These are phyloP conservation scores for Xylaria scruposa DNA, from an alignment of 495 filamentous ascomycete genomes.

Conservation along the genomic window DNA sequence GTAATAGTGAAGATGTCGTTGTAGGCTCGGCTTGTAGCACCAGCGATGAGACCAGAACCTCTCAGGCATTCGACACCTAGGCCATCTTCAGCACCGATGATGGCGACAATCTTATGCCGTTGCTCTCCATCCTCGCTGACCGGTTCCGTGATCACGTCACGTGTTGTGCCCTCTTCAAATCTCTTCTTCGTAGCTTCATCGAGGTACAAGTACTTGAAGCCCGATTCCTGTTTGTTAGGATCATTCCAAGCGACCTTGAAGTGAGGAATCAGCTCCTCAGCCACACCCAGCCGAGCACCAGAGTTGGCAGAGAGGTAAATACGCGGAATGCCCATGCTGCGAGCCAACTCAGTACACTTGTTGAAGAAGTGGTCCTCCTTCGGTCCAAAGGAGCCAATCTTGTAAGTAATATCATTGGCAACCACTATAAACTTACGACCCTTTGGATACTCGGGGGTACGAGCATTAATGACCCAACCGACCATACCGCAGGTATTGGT, in stretches of 20 bases:
- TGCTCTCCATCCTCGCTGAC: slow-evolving; percentile 86
- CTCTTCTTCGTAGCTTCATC: slow-evolving; percentile 84
- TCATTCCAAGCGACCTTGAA: slow-evolving; percentile 98
- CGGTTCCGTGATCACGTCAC: slow-evolving; percentile 87
- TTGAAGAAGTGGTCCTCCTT: slow-evolving; percentile 97
- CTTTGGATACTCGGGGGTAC: slow-evolving; percentile 94
- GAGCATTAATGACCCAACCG: slow-evolving; percentile 95
- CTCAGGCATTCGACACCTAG: slow-evolving; percentile 97
- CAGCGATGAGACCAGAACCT: slow-evolving; percentile 96
- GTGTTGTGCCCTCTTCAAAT: slow-evolving; percentile 81
- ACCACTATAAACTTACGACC: slow-evolving; percentile 93
- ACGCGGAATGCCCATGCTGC: slow-evolving; percentile 90
- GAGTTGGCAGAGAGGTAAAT: slow-evolving; percentile 99
- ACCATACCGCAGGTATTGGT: slow-evolving; percentile 98
- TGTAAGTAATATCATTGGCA: slow-evolving; percentile 99
- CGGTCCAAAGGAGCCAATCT: slow-evolving; percentile 97
- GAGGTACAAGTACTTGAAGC: slow-evolving; percentile 99
- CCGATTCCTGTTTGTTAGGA: slow-evolving; percentile 77
- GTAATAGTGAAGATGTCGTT: slow-evolving; percentile 99
- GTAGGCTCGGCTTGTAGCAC: slow-evolving; percentile 95
- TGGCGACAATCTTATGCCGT: slow-evolving; percentile 91
- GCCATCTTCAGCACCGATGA: slow-evolving; percentile 93
- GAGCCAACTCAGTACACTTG: slow-evolving; percentile 95
- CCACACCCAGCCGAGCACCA: slow-evolving; percentile 97
- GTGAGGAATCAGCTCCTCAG: slow-evolving; percentile 94